Base-by-base conservation (phyloP, 2,329 filamentous ascomycete species). In the Arachnopeziza araneosa region DNA sequence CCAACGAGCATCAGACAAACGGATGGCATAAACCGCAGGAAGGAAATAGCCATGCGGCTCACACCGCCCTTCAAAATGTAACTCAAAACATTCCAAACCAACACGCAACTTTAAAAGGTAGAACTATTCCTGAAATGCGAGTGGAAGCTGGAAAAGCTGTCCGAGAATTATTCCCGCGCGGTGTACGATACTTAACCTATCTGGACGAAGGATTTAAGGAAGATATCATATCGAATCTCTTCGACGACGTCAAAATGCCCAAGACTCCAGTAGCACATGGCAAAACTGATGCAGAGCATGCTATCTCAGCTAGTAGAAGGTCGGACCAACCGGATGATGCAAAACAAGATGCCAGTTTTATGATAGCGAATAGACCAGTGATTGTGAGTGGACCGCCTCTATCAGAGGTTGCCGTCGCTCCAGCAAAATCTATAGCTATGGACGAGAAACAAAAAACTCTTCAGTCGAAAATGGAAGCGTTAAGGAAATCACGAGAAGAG, bases 381-480 rank as follows among this genome's bases (percentile, higher is more conserved):
- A 32, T 44, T 30, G 12, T 24, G 26, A 24, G 51, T 55, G 61
- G 55, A 50, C 49, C 50, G 19, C n/a, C 44, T 22, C 53, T 58
- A 17, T 49, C 55, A 30, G 52, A 50, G 8, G 7, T 60, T 23
- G 22, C 54, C 48, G 60, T 44, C 59, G 36, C 61, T 55, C 44
- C 66, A 58, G 49, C 62, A 24, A 69, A 68, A 24, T 50, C 62
- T 56, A 30, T 66, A 30, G 63, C 49, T 32, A 84, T 87, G 69
- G 84, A 83, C 21, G 83, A 91, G 65, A 96, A 90, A 62, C 90
- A 90, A 60, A 82, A 80, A 60, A 76, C 92, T 32, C 80, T 93
- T 53, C 85, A 90, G 64, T 84, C 91, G 70, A 91, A 91, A 66
- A 87, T 96, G 70, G 90, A 91, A 61, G 88, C 88, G 23, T 76